Base-by-base conservation (phyloP, 306 rosid species). In the Sphenostylis stenocarpa region DNA sequence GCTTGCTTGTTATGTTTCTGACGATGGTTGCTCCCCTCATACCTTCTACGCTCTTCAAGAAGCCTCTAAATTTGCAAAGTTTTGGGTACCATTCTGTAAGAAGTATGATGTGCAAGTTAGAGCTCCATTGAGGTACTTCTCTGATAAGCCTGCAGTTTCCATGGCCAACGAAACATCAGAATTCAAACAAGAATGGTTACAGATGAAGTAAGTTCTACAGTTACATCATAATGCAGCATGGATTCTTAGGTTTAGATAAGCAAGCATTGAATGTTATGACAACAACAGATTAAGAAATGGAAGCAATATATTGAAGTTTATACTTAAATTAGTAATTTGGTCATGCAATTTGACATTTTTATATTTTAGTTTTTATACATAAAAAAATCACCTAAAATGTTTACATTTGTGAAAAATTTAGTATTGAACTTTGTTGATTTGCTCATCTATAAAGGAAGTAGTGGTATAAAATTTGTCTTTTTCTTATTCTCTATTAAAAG, bases 1-100 rank as follows among this genome's bases (percentile, higher is more conserved):
- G 77, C 85, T 91, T 34, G 91, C 93, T 44, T 91, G 93, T 86
- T 91, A 91, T 55, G 90, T 91, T 10, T 89, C 93, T 0, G 96
- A 91, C 39, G 96, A 91, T 80, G 96, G 76, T 0, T 89, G 90
- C 36, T 89, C 96, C 11, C 87, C 90, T 36, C 55, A 83, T 4
- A 84, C 81, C 45, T 86, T 86, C 44, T 86, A 86, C 4, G 88
- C 96, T 28, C 96, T 91, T 66, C 53, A 69, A 0, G 76, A 89
- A 81, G 86, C 96, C n/a, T 84, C 81, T 5, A 24, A 84, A 16
- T 91, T 89, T 77, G 92, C 96, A 1, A 67, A 70, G 79, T 76
- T 79, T 58, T 91, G 94, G 96, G 70, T 87, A 13, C 90, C 94
- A 2, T 91, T 89, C 16, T 91, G 96, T 48, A 91, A 80, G 70